phyloP scores from a whole-genome alignment of 768 basidiomycete genomes.

The Suillus cothurnatus region DNA sequence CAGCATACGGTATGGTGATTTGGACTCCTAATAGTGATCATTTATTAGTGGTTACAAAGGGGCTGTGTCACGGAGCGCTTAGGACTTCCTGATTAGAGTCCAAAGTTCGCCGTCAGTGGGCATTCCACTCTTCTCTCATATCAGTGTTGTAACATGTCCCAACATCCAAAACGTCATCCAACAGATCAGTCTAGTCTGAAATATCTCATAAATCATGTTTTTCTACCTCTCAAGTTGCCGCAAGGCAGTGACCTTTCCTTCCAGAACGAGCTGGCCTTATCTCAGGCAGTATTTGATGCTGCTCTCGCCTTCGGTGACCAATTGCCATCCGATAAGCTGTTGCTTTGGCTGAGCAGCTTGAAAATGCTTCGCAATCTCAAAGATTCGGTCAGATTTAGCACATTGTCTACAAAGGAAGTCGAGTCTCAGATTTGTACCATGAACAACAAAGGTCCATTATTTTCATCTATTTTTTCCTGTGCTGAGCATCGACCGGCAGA shows the following conservation, averaged over 20 bases:
- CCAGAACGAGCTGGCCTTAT: conserved; percentile 30
- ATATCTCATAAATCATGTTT: conserved; percentile 46
- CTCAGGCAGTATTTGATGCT: conserved; percentile 19
- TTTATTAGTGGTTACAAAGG: no score
- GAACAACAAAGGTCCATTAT: conserved; percentile 11
- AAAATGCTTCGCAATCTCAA: conserved; percentile 34
- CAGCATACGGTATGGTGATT: neutral
- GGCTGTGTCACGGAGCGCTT: no score
- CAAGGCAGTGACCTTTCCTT: conserved; percentile 34
- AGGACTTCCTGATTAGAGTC: no score
- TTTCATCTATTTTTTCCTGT: neutral
- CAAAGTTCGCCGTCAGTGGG: no score
- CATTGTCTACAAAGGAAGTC: conserved; percentile 17
- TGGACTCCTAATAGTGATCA: no score
- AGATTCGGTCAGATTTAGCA: conserved; percentile 1
- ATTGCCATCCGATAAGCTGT: conserved; percentile 10
- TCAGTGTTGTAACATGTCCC: neutral
- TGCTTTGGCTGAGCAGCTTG: conserved; percentile 33
- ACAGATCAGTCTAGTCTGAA: conserved; percentile 3
- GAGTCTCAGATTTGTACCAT: conserved; percentile 22
- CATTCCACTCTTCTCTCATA: no score
- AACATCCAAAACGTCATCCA: neutral
- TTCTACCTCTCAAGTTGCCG: conserved; percentile 45
- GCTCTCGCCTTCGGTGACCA: conserved; percentile 21
- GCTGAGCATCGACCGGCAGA: conserved; percentile 29